Evolutionary conservation across 805 yeast genomes (phyloP), one percentile per base, ranked within the genome.

Genomic region (Ascoidea tarda): DNA sequence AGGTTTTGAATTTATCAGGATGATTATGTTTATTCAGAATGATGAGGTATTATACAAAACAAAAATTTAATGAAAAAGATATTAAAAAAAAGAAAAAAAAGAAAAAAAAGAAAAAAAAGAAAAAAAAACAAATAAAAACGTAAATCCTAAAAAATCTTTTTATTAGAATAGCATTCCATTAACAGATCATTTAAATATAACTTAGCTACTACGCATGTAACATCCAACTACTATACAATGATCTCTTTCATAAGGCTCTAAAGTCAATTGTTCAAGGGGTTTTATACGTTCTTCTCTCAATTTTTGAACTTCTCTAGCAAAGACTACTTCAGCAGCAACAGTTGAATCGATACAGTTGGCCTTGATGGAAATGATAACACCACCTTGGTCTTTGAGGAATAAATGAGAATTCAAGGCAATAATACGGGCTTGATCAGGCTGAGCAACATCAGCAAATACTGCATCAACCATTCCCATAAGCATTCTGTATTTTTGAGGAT

Each of bases 271-370:
- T 76, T 93, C 99, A 67, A 90, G 76, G 59, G 99, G 99, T 77
- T 93, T 93, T 72, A 93, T 87, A 73, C 96, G 84, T 79, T 93
- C 99, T 75, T 91, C 98, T 76, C 99, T 84, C 75, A 93, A 82
- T 73, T 93, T 93, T 75, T 93, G 97, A 56, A 93, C 97, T 77
- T 93, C 99, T 78, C 98, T 87, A 57, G 99, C 98, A 68, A 93
- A 93, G 59, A 93, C 99, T 56, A 97, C 90, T 79, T 93, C 98
- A 60, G 99, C 99, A 70, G 90, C 98, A 55, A 91, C 98, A 56
- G 99, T 93, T 50, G 98, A 93, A 75, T 93, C 99, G 71, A 93
- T 93, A 88, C 99, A 93, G 89, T 93, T 93, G 65, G 99, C 99
- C 82, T 93, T 93, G 75, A 93, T 93, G 65, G 98, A 91, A 67